phyloP scores from a whole-genome alignment of 306 rosid species.

The Acacia confusa region DNA sequence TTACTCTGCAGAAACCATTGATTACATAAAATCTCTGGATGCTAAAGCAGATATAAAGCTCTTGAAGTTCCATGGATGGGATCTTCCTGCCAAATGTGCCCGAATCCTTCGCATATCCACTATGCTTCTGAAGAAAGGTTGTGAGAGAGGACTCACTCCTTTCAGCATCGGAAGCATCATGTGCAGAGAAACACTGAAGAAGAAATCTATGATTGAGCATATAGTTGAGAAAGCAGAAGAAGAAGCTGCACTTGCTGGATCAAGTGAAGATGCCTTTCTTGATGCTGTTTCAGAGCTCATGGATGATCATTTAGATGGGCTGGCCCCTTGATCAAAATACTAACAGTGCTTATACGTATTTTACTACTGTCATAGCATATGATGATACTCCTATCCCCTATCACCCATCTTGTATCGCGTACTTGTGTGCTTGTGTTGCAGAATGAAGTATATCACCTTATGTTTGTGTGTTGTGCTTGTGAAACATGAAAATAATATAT shows the following conservation, averaged over 20 bases:
- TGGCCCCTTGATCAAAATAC: slow-evolving; percentile 32
- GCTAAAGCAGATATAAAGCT: slow-evolving; percentile 62
- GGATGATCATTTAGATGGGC: slow-evolving; percentile 47
- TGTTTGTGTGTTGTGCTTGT: slow-evolving; percentile 20
- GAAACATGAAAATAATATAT: slow-evolving; percentile 16
- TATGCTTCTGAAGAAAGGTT: slow-evolving; percentile 72
- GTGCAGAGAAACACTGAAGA: slow-evolving; percentile 61
- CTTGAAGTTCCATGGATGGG: slow-evolving; percentile 69
- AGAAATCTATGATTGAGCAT: slow-evolving; percentile 55
- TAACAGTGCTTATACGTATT: not conserved
- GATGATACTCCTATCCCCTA: not conserved
- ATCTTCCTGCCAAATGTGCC: slow-evolving; percentile 50
- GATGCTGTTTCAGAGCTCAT: slow-evolving; percentile 50
- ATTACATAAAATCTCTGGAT: slow-evolving; percentile 57
- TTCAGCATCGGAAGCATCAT: slow-evolving; percentile 63
- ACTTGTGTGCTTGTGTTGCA: not conserved
- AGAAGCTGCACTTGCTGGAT: slow-evolving; percentile 49
- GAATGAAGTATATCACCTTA: not conserved
- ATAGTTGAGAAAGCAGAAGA: slow-evolving; percentile 56
- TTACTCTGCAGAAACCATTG: slow-evolving; percentile 51
- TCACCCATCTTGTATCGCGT: not conserved
- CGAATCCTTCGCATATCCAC: slow-evolving; percentile 54
- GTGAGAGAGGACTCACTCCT: slow-evolving; percentile 62
- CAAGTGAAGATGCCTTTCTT: slow-evolving; percentile 52
- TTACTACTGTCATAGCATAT: not conserved